Evolutionary conservation across 1,139 yeast species (phyloP), one percentile per base, ranked within the genome.

Genomic region (Lipomyces yarrowii): DNA sequence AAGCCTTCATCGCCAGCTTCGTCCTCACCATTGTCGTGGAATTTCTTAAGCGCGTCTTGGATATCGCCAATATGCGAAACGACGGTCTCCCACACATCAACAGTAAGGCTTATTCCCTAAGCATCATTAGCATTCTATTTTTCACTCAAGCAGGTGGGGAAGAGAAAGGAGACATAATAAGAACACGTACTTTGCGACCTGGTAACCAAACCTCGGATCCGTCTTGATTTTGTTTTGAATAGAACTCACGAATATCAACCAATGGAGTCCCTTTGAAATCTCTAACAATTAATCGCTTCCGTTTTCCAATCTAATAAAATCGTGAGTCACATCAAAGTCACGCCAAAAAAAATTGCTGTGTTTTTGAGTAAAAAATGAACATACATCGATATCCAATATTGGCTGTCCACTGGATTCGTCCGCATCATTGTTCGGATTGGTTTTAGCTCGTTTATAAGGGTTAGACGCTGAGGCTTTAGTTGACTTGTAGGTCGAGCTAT

Each of bases 181-280:
- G 26, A 15, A 39, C 33, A 69, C 79, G 57, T 71, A 79, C 83
- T 73, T 91, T 91, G 74, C 87, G 87, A 0, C 96, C 96, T 0
- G 97, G 98, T 78, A 85, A 80, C 56, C 37, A 32, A 21, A 30
- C 35, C 13, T 60, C 64, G 37, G 56, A 53, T 4, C 56, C 65
- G 67, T 85, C 88, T 13, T 86, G 84, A 26, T 30, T 11, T 85
- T 81, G 2, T 72, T 87, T 91, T 65, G 82, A 77, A 77, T 90
- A 91, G 78, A 81, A 91, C 76, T 92, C 97, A 65, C 97, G 83
- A 64, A 91, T 90, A 73, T 91, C 97, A 15, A 92, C 85, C 71
- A 91, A 78, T 60, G 83, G 85, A 68, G 81, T 79, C 63, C 86
- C 86, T 63, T 89, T 87, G 80, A 86, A 91, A 72, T 84, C 84